These are phyloP conservation scores for Periconia sp. DNA, from an alignment of 2,329 filamentous ascomycete species.

Conservation along the genomic window DNA sequence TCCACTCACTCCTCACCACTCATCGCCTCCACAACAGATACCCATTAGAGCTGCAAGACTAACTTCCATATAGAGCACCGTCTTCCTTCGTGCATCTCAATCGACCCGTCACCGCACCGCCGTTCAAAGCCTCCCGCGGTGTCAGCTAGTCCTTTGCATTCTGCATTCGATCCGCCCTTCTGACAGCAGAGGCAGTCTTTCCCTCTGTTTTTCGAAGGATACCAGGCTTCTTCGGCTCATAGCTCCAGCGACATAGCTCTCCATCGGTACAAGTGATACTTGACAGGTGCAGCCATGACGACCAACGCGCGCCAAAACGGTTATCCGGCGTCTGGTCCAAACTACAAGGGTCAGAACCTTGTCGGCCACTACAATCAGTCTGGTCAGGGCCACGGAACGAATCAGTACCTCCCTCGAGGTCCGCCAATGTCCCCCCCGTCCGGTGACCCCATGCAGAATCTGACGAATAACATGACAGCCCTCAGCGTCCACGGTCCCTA, in stretches of 20 bases:
- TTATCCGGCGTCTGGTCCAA: conserved; percentile 29
- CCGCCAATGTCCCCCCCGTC: conserved; percentile 37
- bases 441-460: conserved; percentile 37
- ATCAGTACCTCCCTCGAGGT: conserved; percentile 44
- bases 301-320: conserved; percentile 39
- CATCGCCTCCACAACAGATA: neutral
- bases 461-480: conserved; percentile 43
- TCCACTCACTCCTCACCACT: neutral
- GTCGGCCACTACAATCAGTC: conserved; percentile 35
- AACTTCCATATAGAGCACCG: conserved; percentile 31
- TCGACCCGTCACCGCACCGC: conserved; percentile 20
- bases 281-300: conserved; percentile 26
- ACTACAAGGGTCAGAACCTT: conserved; percentile 42
- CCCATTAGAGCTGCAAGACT: conserved; percentile 11
- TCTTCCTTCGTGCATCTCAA: conserved; percentile 40
- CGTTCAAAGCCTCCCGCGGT: conserved; percentile 22
- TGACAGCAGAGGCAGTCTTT: conserved; percentile 4
- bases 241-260: neutral
- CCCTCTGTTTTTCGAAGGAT: neutral
- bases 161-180: conserved; percentile 11
- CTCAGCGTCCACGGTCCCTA: conserved; percentile 45
- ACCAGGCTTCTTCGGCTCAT: conserved; percentile 3
- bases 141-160: conserved; percentile 11
- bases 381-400: conserved; percentile 36
- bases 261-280: conserved; percentile 3